Conservation (phyloP, 768 basidiomycete genomes). For the Podaxis sp. region DNA sequence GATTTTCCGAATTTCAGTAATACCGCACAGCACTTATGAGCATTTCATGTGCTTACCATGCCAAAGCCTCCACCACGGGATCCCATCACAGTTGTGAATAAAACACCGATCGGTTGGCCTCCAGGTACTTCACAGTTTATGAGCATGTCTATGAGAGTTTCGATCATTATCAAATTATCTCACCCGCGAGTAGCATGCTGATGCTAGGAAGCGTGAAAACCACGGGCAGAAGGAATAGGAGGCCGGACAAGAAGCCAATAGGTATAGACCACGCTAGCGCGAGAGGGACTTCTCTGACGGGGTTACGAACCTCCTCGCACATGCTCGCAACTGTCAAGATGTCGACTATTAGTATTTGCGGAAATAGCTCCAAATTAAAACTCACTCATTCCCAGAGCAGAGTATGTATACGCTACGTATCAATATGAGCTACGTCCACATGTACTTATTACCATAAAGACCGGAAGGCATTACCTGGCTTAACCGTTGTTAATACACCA, state of each 20-base stretch:
- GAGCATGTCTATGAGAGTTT: neutral
- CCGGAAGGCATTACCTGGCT: conserved; percentile 31
- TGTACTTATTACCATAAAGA: neutral
- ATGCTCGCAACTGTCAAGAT: conserved; percentile 52
- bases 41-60: conserved; percentile 37
- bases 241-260: conserved; percentile 48
- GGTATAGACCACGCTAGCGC: conserved; percentile 57
- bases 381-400: conserved; percentile 65
- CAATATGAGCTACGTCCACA: neutral
- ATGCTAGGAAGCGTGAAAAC: conserved; percentile 66
- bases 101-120: conserved; percentile 62
- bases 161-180: conserved; percentile 9
- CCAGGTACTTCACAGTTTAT: conserved; percentile 41
- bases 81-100: conserved; percentile 64
- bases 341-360: neutral
- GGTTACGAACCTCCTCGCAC: conserved; percentile 67
- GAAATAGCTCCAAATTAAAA: neutral
- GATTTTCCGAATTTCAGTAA: conserved; percentile 22
- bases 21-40: neutral
- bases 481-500: conserved; percentile 5
- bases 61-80: conserved; percentile 63
- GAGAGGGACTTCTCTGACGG: conserved; percentile 50
- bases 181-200: conserved; percentile 49
- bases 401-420: conserved; percentile 46
- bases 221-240: conserved; percentile 61